Evolutionary conservation across 2,329 filamentous ascomycete genomes (phyloP), one percentile per base, ranked within the genome.

Genomic region (Aspergillus ibericus): DNA sequence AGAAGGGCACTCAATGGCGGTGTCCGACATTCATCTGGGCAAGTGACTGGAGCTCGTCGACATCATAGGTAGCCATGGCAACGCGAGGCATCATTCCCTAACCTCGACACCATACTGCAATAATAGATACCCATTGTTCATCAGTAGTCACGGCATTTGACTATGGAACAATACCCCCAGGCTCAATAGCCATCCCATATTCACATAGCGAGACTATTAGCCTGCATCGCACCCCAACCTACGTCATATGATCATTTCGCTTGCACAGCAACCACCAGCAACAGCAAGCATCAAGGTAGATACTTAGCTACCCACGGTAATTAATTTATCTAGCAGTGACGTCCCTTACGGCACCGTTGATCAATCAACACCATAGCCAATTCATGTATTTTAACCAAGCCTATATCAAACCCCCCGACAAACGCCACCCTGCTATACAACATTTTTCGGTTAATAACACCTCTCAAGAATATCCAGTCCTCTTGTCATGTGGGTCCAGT

Each of bases 21-120:
- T 98, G 93, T 74, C 81, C 83, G 2, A 96, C 92, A 0, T 97
- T 97, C 67, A 92, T 87, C 46, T 88, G 85, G 85, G 81, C 79
- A 46, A 87, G 81, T 66, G 85, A 88, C 69, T 87, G 83, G 85
- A 85, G 83, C 70, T 71, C 68, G 6, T 61, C 51, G 20, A 38
- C 51, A 8, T 57, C 53, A 44, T 62, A 58, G 29, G 18, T 42
- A 42, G 38, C 15, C 29, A 40, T 8, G 15, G 42, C 42, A 25
- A 47, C 42, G 8, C 9, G 8, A 5, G 13, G 12, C 3, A 47
- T 15, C 9, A 8, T 8, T 15, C 10, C 8, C 9, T 18, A 13
- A 5, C 10, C 36, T 18, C 32, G 7, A 12, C 16, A 12, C 4
- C 12, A 32, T 32, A 16, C 2, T 18, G 8, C 6, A 48, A 16